Conservation (phyloP, 2,329 filamentous ascomycete genomes). For the Pochonia chlamydosporia region DNA sequence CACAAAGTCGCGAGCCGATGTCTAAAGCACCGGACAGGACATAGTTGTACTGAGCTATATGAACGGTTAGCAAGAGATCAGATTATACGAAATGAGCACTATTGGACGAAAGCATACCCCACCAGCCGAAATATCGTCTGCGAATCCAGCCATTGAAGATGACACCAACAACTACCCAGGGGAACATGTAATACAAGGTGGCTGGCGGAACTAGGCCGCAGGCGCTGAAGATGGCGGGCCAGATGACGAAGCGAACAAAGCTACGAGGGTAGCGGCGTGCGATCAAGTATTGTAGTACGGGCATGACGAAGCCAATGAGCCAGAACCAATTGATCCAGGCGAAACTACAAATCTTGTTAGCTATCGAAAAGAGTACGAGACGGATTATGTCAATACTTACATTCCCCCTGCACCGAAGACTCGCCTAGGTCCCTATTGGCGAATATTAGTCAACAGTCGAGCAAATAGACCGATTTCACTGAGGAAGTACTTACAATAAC, state of each 20-base stretch:
- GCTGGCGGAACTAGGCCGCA: constrained; percentile 46
- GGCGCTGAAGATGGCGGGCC: constrained; percentile 48
- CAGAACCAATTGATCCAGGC: constrained; percentile 48
- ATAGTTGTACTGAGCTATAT: constrained; percentile 54
- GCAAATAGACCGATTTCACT: too few species aligned
- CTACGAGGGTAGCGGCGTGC: constrained; percentile 42
- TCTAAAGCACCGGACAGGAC: constrained; percentile 53
- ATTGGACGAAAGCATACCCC: too few species aligned
- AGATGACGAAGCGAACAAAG: constrained; percentile 42
- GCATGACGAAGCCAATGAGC: constrained; percentile 42
- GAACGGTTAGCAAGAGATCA: too few species aligned
- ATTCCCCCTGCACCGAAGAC: constrained; percentile 28
- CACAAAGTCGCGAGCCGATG: constrained; percentile 51
- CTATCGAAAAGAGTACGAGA: too few species aligned
- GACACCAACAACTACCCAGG: constrained; percentile 49
- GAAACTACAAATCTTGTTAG: too few species aligned
- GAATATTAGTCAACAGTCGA: too few species aligned
- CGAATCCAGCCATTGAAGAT: constrained; percentile 50
- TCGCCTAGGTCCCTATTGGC: constrained; percentile 31
- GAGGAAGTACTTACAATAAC: too few species aligned
- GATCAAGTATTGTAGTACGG: constrained; percentile 43
- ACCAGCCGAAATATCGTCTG: constrained; percentile 48
- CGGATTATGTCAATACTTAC: too few species aligned
- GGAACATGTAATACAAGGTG: constrained; percentile 47
- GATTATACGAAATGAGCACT: too few species aligned